Base-by-base conservation (phyloP, 2,329 filamentous ascomycete genomes). In the Trichoderma pleuroti region DNA sequence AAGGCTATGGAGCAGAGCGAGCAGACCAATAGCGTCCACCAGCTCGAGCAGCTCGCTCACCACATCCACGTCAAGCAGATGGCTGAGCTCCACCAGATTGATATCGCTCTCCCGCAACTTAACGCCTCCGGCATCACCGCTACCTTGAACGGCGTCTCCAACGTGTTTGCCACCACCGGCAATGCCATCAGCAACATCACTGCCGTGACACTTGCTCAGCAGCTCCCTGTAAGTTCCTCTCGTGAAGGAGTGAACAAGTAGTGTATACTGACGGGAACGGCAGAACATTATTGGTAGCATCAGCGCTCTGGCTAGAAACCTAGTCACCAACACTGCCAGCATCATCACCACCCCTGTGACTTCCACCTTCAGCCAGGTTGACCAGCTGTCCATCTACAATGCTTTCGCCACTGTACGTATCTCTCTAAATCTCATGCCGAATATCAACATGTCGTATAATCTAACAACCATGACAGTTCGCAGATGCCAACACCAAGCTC, bases 401-500 rank as follows among this genome's bases (percentile, higher is more conserved):
- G 62, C 74, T 46, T 72, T 75, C 64, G 1, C 10, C 21, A 46
- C 59, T 49, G 73, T 74, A 69, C n/a, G 72, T 70, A 32, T 32
- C 16, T 28, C 32, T 16, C 14, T 32, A 24, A 24, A 26, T 39
- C 18, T 36, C 21, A 21, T 52, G 5, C 16, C 24, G 4, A 36
- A n/a, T 16, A n/a, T 3, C 16, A 46, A 34, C 11, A 14, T 9
- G 6, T 10, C 42, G 9, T 11, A 21, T 28, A 12, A 36, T 68
- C 62, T 67, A 67, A 70, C 49, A 28, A 14, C 18, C 46, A 21
- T 54, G 3, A 56, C 46, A 75, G 69, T 73, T 76, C 28, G 65
- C 73, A 42, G 12, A 56, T 10, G 65, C 73, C 59, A 73, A 77
- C 65, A 62, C 71, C 18, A 36, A 70, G 10, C 68, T 77, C 21